A percentile compares a stretch with the other conserved stretches of the same genome.
phyloP scores from a whole-genome alignment of 176 grass and related monocot genomes.

The Olyra latifolia region DNA sequence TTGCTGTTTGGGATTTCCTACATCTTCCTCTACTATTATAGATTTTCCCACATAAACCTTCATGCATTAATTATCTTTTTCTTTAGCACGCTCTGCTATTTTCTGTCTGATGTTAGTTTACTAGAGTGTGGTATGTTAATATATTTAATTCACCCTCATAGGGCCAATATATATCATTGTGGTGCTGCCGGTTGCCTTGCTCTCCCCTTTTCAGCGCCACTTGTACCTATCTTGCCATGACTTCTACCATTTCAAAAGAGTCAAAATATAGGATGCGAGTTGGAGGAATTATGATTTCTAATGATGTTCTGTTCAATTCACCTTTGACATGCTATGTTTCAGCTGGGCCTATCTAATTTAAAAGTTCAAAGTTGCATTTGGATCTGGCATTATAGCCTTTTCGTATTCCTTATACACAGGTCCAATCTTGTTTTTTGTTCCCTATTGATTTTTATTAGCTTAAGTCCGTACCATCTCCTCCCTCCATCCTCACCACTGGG shows the following conservation, averaged over 20 bases:
- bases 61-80: background rate
- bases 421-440: background rate
- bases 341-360: background rate
- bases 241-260: background rate
- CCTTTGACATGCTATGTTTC: background rate
- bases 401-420: background rate
- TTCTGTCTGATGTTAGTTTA: slow-evolving; percentile 13
- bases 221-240: slow-evolving; percentile 4
- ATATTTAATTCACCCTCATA: background rate
- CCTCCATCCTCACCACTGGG: background rate
- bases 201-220: background rate
- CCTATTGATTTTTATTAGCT: background rate
- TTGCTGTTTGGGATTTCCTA: slow-evolving; percentile 9
- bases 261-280: background rate
- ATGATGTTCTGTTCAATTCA: background rate
- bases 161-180: background rate
- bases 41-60: slow-evolving; percentile 18
- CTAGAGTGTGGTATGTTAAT: background rate
- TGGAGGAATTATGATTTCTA: slow-evolving; percentile 18
- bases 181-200: background rate
- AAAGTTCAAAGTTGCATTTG: background rate
- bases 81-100: slow-evolving; percentile 8
- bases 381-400: background rate
- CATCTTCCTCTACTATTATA: slow-evolving; percentile 26
- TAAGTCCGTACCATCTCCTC: background rate